Base-by-base conservation (phyloP, 148 eudicot genomes). In the Polygonum maritimum region DNA sequence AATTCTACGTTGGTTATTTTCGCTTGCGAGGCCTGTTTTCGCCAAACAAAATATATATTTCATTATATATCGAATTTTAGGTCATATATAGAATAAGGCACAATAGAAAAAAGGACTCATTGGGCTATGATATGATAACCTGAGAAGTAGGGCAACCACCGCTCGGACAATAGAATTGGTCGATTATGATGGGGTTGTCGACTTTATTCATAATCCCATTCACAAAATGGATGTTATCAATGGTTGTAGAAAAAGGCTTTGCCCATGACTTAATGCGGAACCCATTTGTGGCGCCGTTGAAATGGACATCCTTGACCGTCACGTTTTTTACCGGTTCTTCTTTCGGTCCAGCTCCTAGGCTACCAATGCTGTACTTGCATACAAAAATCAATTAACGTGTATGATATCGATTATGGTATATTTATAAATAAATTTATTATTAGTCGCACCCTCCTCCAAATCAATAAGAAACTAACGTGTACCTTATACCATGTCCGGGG, bases 401-500 rank as follows among this genome's bases (percentile, higher is more conserved):
- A 26, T 26, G 31, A 26, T 26, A 26, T 26, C 31, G 41, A 26
- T 39, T 39, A 39, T 39, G 4, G 7, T 39, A 4, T 39, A 26
- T 26, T 26, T 26, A 26, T 26, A 26, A 39, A 39, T 4, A 39
- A 4, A 39, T 39, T 39, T 39, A 39, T 0, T 39, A 39, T 4
- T 4, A 39, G 0, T 39, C 41, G 6, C 7, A 4, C 41, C 7
- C 41, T 39, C 4, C 4, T 26, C 31, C 31, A 26, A 26, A 39
- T 39, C 41, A 39, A 39, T 39, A 4, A 39, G 16, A 14, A 51
- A 51, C 14, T 51, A 12, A 15, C 21, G 57, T 52, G 57, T 67
- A 85, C 94, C 94, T 86, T 8, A 90, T 90, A 10, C 94, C 94
- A 22, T 88, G 91, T 3, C 94, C 94, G 0, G 94, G 94, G 19